Evolutionary conservation across 2,329 filamentous ascomycete species (phyloP), one percentile per base, ranked within the genome.

Genomic region (Fusarium compactum): DNA sequence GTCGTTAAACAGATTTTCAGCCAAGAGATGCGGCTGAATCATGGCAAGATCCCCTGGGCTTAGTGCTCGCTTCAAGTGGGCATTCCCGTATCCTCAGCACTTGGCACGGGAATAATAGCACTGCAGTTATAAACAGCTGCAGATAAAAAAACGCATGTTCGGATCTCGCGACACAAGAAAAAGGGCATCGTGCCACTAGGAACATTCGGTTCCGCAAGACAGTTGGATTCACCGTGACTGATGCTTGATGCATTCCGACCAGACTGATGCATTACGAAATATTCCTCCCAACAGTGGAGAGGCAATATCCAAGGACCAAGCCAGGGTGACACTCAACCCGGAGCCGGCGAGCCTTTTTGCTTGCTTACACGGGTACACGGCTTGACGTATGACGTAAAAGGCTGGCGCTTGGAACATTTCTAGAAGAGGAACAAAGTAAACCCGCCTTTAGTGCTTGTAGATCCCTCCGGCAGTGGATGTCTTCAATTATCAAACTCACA

Each of bases 11-110:
- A 32, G 11, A 50, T 48, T 62, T 44, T 22, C 44, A 62, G 63
- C 62, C 63, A 66, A 67, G 63, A 67, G 44, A 66, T 66, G 63
- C 62, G 63, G 63, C 63, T 66, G 48, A 66, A 46, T 30, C 62
- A 66, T 66, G 47, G 8, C 63, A 44, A 55, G 54, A 50, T 54
- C 22, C 5, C 3, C 25, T 24, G 20, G 22, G 22, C 27, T 46
- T 67, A 51, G 63, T 62, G 48, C 8, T 55, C n/a, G 38, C 30
- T 14, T 50, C 22, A 61, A 30, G 51, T 18, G 47, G 47, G 15
- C 53, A 15, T 46, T 41, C 41, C 34, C 44, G 20, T 30, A 29
- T 20, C 20, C 40, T 22, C 14, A 59, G 32, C 30, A 50, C 62
- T 66, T 66, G 63, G 63, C 63, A 46, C 47, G 43, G 54, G 47